Base-by-base conservation (phyloP, 768 basidiomycete species). In the Amanita exitialis region DNA sequence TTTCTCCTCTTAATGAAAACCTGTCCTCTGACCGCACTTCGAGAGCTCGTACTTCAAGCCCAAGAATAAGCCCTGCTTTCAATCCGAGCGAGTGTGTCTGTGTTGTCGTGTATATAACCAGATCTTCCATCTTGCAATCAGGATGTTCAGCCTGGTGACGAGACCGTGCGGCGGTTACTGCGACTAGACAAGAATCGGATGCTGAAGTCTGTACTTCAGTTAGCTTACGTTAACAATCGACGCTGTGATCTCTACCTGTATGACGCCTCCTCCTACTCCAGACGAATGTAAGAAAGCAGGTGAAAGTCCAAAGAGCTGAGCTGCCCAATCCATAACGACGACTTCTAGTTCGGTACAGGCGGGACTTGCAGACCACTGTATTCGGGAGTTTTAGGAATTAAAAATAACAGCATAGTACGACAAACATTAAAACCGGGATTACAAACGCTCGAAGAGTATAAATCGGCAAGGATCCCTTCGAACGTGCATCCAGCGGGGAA, bases 351-450 rank as follows among this genome's bases (percentile, higher is more conserved):
- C 93, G 1, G 92, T 96, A 59, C 86, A 90, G 3, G 92, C 91
- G 0, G 94, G 93, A 56, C 88, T 89, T 47, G 79, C 80, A 2
- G 79, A 69, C 94, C 93, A 97, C 90, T 95, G 56, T 4, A 34
- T 8, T 25, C 5, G 23, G 41, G 16, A 28, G 20, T 1, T 44
- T 34, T 32, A 39, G 12, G 0, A 27, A 4, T 55, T 44, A n/a
- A 45, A 49, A 28, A 30, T 12, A 34, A 4, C 18, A 10, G 16
- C 2, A 43, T 35, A 27, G 3, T 8, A 44, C 47, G 9, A 64
- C 77, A 54, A 56, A 87, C 90, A 58, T 92, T 93, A 68, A 94
- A 95, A 0, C 91, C 92, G 0, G 93, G 94, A 58, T 90, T 95
- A 23, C 74, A 63, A 12, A 81, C 75, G 54, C 83, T 83, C 13